Evolutionary conservation across 805 yeast species (phyloP).

Genomic region (Suhomyces pyralidae): DNA sequence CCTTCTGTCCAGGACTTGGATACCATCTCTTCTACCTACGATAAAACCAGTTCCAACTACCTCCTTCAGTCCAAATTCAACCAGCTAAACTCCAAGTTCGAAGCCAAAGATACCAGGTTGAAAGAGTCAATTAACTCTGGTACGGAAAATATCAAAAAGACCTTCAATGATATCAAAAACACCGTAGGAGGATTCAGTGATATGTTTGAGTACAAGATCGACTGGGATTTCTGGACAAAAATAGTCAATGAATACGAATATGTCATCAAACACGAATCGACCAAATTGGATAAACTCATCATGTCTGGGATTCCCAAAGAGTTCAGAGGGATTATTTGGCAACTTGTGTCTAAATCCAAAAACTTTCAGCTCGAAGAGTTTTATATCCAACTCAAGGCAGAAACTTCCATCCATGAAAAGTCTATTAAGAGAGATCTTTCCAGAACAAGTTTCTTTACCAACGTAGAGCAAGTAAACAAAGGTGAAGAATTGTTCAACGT

Average conservation of each 20-base stretch:
- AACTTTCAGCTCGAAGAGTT: constrained; percentile 59
- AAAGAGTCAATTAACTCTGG: constrained; percentile 45
- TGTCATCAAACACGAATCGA: constrained; percentile 61
- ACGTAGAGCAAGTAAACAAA: constrained; percentile 51
- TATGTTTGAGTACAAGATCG: constrained; percentile 37
- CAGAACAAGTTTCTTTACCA: constrained; percentile 78
- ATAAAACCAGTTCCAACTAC: constrained; percentile 36
- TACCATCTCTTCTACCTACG: constrained; percentile 18
- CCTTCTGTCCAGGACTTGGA: constrained; percentile 11
- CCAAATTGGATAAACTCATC: constrained; percentile 57
- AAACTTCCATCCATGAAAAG: constrained; percentile 62
- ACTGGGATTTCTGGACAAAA: constrained; percentile 86
- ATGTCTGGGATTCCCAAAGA: constrained; percentile 80
- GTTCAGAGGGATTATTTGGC: constrained; percentile 91
- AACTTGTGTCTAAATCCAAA: constrained; percentile 77
- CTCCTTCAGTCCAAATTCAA: constrained; percentile 59
- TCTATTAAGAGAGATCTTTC: constrained; percentile 78
- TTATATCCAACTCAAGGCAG: constrained; percentile 48
- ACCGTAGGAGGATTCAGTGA: constrained; percentile 46
- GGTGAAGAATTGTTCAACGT: constrained; percentile 66
- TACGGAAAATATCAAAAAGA: constrained; percentile 35
- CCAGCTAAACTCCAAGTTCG: constrained; percentile 52
- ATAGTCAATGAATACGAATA: constrained; percentile 75
- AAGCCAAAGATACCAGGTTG: constrained; percentile 47
- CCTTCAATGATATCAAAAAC: constrained; percentile 46